These are phyloP conservation scores for Cystobasidiaceae sp. DNA, from an alignment of 1,284 basidiomycete species.

Conservation along the genomic window DNA sequence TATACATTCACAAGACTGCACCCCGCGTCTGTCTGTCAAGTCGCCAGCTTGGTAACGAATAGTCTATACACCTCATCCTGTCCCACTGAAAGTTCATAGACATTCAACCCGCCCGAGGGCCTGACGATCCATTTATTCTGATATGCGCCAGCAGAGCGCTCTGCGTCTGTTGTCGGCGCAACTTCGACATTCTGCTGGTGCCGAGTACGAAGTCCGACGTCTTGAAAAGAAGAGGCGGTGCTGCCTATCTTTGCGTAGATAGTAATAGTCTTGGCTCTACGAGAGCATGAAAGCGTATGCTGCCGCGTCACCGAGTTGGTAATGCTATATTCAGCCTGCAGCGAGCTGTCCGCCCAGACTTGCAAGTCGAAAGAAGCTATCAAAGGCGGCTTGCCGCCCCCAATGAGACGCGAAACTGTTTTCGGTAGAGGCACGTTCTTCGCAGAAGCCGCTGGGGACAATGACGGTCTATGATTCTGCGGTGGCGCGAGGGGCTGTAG, in stretches of 20 bases:
- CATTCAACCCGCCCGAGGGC: not conserved
- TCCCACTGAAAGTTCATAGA: not conserved
- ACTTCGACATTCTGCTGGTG: not conserved
- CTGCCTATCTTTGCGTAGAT: not conserved
- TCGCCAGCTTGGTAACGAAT: not conserved
- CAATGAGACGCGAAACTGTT: too few species aligned
- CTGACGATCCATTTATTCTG: not conserved
- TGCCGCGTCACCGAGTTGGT: not conserved
- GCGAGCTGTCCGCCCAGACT: too few species aligned
- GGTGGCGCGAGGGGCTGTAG: too few species aligned
- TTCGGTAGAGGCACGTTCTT: too few species aligned
- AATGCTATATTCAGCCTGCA: too few species aligned
- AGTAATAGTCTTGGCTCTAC: not conserved
- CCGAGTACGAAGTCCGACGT: not conserved
- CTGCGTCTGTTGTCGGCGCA: not conserved
- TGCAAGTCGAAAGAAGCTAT: too few species aligned
- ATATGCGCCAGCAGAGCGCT: not conserved
- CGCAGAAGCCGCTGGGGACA: too few species aligned
- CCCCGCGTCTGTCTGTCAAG: not conserved
- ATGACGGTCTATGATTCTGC: too few species aligned
- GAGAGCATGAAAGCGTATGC: not conserved
- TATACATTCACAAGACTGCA: too few species aligned
- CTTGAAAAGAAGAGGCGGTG: not conserved
- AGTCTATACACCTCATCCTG: slow-evolving; percentile 1
- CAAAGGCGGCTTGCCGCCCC: too few species aligned